Conservation (phyloP, 176 grass and related monocot species). For the Rhynchospora breviuscula region DNA sequence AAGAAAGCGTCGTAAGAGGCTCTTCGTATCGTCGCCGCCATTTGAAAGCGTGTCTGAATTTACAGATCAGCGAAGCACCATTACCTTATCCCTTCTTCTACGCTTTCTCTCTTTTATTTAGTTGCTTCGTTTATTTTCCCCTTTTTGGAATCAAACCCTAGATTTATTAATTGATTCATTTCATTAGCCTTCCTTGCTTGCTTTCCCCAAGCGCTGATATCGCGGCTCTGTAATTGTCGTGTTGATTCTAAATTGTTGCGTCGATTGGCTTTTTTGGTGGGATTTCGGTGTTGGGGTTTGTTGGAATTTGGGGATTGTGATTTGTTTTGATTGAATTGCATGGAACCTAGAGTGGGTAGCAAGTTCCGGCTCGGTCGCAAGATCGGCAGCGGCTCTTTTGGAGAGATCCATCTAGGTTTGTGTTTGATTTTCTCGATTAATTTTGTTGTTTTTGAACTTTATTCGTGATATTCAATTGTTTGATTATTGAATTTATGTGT, state of each 20-base stretch:
- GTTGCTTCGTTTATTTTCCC: neutral
- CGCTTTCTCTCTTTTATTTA: constrained; percentile 6
- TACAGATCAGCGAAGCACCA: neutral
- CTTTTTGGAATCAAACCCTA: constrained; percentile 1
- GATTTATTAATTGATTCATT: neutral
- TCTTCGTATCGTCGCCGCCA: constrained; percentile 2
- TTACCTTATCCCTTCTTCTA: neutral
- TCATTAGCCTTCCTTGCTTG: neutral
- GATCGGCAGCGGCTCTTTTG: constrained; percentile 43
- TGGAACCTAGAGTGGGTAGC: constrained; percentile 40
- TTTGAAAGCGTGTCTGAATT: constrained; percentile 12
- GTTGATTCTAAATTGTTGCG: neutral
- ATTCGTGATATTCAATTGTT: neutral
- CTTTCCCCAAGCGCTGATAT: neutral
- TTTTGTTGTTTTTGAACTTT: neutral
- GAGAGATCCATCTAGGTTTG: constrained; percentile 48
- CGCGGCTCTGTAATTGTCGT: neutral
- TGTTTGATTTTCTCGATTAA: neutral
- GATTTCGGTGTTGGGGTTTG: constrained; percentile 11
- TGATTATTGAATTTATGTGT: neutral
- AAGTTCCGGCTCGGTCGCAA: constrained; percentile 39
- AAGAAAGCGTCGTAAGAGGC: neutral
- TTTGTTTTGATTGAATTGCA: neutral
- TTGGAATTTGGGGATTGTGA: neutral
- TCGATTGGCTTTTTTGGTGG: neutral